Conservation (phyloP, 1,284 basidiomycete species). For the Athelia sp. region DNA sequence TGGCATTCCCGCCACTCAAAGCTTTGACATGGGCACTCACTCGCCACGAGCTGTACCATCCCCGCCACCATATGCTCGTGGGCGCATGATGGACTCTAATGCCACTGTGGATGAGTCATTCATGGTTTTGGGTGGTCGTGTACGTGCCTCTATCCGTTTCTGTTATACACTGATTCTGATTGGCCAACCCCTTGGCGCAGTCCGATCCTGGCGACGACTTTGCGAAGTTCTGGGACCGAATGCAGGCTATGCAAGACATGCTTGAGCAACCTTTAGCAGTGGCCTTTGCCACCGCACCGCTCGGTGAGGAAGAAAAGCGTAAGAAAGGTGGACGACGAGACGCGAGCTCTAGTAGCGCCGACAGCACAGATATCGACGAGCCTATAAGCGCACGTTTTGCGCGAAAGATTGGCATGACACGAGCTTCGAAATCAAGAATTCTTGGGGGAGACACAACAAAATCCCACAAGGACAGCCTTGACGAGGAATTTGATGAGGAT, state of each 20-base stretch:
- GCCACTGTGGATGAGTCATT: slow-evolving; percentile 78
- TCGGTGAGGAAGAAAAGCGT: slow-evolving; percentile 35
- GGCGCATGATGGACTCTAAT: slow-evolving; percentile 61
- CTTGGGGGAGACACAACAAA: neutral
- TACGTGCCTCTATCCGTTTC: slow-evolving; percentile 19
- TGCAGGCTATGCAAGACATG: slow-evolving; percentile 78
- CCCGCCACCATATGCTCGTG: slow-evolving; percentile 34
- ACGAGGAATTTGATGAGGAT: slow-evolving; percentile 41
- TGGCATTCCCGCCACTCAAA: slow-evolving; percentile 13
- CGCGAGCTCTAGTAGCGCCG: slow-evolving; percentile 50
- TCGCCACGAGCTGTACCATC: slow-evolving; percentile 31
- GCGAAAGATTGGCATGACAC: slow-evolving; percentile 32
- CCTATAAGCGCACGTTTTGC: slow-evolving; percentile 46
- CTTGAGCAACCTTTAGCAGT: slow-evolving; percentile 65
- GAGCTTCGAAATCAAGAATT: slow-evolving; percentile 14
- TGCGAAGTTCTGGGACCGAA: slow-evolving; percentile 81
- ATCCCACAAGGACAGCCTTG: slow-evolving; percentile 7
- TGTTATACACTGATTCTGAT: slow-evolving; percentile 5
- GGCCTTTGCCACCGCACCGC: slow-evolving; percentile 77
- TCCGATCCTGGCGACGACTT: slow-evolving; percentile 76
- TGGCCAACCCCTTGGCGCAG: slow-evolving; percentile 26
- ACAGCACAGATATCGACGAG: slow-evolving; percentile 59
- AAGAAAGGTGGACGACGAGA: slow-evolving; percentile 33
- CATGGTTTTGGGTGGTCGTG: slow-evolving; percentile 74
- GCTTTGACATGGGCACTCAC: slow-evolving; percentile 17